Base-by-base conservation (phyloP, 257 asterid species). In the Primulina huaijiensis region DNA sequence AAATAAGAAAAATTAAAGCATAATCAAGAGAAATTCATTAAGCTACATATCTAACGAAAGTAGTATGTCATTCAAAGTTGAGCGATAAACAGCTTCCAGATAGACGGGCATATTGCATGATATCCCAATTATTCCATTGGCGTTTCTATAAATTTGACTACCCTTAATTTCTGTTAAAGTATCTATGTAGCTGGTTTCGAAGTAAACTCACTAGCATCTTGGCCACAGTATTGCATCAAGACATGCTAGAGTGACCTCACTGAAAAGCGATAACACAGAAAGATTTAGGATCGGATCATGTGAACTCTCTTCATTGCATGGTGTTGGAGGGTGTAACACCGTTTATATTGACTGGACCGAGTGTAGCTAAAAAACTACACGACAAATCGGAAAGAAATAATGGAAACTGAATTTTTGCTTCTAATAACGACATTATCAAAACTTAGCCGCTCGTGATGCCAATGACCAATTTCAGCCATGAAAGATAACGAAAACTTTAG, bases 401-500 rank as follows among this genome's bases (percentile, higher is more conserved):
- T 27, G 29, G 29, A 27, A 58, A 37, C 16, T 17, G 56, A 25
- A 14, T 2, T 29, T 68, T 20, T 21, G 7, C 12, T 1, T 7
- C 7, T 62, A 34, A 17, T 30, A 6, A 14, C 11, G 34, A 9
- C 5, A 2, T 23, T 60, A 27, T 29, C 64, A 61, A 29, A 14
- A 7, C 17, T 2, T 62, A 11, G 0, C 6, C 1, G 31, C 66
- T 19, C 16, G 4, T 12, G 10, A 58, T 58, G 10, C 31, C 31
- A 19, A 20, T 10, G 4, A 30, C 10, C 23, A 21, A 23, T 58
- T 19, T 74, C n/a, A 16, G 64, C 31, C 30, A 67, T 17, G 12
- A 68, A 50, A 23, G 8, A 53, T 16, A 53, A 68, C 46, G 1
- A 14, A 75, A 62, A 55, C 65, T 35, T 27, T 70, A 52, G 55